Evolutionary conservation across 1,284 basidiomycete genomes (phyloP).

Genomic region (Waitea zeae): DNA sequence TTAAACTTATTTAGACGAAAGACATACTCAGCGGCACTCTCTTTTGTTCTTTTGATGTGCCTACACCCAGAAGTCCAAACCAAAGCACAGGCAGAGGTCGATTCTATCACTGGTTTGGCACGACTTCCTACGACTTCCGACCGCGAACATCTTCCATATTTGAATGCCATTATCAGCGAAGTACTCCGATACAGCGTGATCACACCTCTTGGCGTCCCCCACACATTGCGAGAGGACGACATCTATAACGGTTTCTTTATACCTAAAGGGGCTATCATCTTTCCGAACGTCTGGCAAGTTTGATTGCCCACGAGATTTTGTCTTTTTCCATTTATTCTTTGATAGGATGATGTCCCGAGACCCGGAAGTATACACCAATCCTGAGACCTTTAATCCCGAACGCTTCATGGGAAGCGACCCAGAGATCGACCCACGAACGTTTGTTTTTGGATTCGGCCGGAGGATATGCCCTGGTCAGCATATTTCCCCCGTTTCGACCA

Average conservation of each 20-base stretch:
- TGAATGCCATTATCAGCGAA: slow-evolving; percentile 19
- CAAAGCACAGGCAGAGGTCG: slow-evolving; percentile 19
- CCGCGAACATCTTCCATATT: slow-evolving; percentile 15
- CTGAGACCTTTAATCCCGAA: slow-evolving; percentile 9
- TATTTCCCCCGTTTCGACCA: too few relatives aligned
- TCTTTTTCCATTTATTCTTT: neutral
- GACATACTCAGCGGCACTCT: too few relatives aligned
- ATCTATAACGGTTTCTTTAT: slow-evolving; percentile 9
- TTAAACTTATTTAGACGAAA: too few relatives aligned
- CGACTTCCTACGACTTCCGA: slow-evolving; percentile 18
- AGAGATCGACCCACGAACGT: too few relatives aligned
- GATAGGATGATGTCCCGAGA: slow-evolving; percentile 10
- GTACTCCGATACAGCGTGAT: slow-evolving; percentile 10
- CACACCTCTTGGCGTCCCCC: slow-evolving; percentile 9
- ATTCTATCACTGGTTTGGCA: slow-evolving; percentile 16
- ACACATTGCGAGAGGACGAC: slow-evolving; percentile 5
- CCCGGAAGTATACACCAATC: slow-evolving; percentile 8
- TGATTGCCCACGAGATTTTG: neutral
- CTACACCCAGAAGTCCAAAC: slow-evolving; percentile 14
- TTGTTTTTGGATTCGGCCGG: too few relatives aligned
- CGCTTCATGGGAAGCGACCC: too few relatives aligned
- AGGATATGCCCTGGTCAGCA: too few relatives aligned
- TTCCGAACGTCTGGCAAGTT: slow-evolving; percentile 10
- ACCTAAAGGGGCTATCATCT: slow-evolving; percentile 8
- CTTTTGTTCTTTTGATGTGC: slow-evolving; percentile 15